Evolutionary conservation across 352 stramenopile species (phyloP).

Genomic region (Pythium rishiriense): DNA sequence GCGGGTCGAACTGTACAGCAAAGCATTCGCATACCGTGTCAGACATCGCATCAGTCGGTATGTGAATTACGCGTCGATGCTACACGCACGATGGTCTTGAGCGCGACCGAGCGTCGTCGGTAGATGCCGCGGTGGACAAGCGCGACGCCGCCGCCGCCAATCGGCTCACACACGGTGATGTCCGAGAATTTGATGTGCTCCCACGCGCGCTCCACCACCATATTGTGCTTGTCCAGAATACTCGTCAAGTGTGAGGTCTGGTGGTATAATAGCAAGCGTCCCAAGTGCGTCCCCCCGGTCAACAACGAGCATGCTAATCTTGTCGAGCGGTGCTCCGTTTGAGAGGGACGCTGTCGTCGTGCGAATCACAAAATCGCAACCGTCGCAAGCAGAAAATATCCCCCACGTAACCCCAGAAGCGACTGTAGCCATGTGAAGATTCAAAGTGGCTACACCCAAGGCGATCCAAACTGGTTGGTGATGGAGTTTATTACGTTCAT

Average conservation of each 20-base stretch:
- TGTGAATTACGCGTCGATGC: neutral
- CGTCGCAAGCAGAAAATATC: no score
- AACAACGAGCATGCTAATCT: neutral
- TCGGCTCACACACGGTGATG: constrained; percentile 78
- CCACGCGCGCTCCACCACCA: constrained; percentile 36
- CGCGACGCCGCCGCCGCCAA: constrained; percentile 88
- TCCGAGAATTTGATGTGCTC: constrained; percentile 80
- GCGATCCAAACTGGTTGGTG: no score
- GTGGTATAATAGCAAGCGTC: no score
- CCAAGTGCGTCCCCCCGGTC: neutral
- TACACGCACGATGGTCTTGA: constrained; percentile 88
- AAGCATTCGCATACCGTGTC: neutral
- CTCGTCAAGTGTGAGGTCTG: no score
- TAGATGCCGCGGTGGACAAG: constrained; percentile 88
- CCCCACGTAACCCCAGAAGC: neutral
- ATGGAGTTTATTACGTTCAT: constrained; percentile 1
- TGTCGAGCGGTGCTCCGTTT: neutral
- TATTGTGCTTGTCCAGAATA: neutral
- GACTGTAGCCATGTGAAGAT: neutral
- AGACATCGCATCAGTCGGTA: neutral
- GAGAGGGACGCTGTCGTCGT: neutral
- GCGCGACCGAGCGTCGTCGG: constrained; percentile 62
- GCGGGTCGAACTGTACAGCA: constrained; percentile 74
- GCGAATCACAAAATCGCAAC: no score
- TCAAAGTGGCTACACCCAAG: neutral